Conservation (phyloP, 768 basidiomycete genomes). For the Lentinula edodes region DNA sequence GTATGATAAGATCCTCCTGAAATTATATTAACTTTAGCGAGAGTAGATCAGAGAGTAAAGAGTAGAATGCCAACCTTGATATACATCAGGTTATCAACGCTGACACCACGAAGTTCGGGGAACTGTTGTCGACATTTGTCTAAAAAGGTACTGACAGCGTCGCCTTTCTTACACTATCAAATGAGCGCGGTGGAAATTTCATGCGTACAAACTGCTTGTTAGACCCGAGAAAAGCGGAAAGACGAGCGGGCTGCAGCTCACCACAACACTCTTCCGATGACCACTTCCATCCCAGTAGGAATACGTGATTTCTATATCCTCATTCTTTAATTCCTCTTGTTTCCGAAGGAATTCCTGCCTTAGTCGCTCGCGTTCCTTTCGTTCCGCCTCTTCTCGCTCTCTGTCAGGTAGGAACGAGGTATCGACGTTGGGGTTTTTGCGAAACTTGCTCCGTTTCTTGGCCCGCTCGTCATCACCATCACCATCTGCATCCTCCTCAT, state of each 20-base stretch:
- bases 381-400: conserved; percentile 92
- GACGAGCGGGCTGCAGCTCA: conserved; percentile 37
- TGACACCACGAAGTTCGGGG: conserved; percentile 84
- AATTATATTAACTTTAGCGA: not conserved
- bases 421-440: conserved; percentile 95
- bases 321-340: conserved; percentile 54
- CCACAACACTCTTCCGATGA: conserved; percentile 86
- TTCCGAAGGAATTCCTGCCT: conserved; percentile 85
- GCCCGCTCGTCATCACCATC: conserved; percentile 35
- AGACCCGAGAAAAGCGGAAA: not conserved
- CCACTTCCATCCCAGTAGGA: conserved; percentile 99
- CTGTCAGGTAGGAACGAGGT: conserved; percentile 98
- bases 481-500: conserved; percentile 33
- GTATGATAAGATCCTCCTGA: conserved; percentile 96
- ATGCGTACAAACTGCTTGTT: not conserved
- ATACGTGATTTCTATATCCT: conserved; percentile 88
- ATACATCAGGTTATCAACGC: conserved; percentile 97
- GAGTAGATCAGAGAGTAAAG: conserved; percentile 2
- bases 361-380: conserved; percentile 81
- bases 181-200: too few relatives aligned
- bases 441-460: conserved; percentile 70
- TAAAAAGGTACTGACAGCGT: conserved; percentile 79
- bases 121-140: conserved; percentile 93
- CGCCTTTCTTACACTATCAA: conserved; percentile 94
- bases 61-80: conserved; percentile 60